Percentiles rank a stretch among this genome's conserved stretches.
Evolutionary conservation across 75 land plant genomes (phyloP).

Genomic region (Cunninghamia lanceolata): DNA sequence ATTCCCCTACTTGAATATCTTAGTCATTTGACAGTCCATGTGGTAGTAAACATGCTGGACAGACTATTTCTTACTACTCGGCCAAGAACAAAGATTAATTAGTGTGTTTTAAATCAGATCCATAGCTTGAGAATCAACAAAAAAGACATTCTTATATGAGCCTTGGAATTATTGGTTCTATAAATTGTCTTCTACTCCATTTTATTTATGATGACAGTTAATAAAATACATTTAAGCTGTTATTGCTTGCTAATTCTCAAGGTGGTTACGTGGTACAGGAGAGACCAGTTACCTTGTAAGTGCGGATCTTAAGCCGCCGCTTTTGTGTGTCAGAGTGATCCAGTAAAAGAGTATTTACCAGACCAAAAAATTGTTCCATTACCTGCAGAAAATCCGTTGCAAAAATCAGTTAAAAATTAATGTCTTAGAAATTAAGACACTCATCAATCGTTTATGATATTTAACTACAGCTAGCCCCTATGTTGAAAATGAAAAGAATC

Average conservation of each 20-base stretch:
- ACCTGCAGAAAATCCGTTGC: conserved; percentile 56
- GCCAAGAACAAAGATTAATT: neutral
- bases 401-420: neutral
- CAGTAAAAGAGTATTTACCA: conserved; percentile 83
- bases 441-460: neutral
- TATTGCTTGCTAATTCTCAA: neutral
- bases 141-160: neutral
- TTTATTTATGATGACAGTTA: neutral
- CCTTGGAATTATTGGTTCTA: neutral
- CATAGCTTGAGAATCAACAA: neutral
- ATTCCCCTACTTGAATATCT: too few species aligned
- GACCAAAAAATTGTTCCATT: conserved; percentile 97
- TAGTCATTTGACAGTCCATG: too few species aligned
- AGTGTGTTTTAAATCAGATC: neutral
- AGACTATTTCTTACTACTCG: neutral
- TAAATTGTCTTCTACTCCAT: neutral
- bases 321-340: conserved; percentile 83
- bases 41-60: neutral
- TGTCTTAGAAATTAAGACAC: neutral
- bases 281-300: conserved; percentile 76
- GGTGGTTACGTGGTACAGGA: neutral
- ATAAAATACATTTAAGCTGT: neutral
- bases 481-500: neutral
- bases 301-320: conserved; percentile 72
- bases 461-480: neutral